Evolutionary conservation across 2,329 filamentous ascomycete species (phyloP), one percentile per base, ranked within the genome.

Genomic region (Arthrobotrys sinensis): DNA sequence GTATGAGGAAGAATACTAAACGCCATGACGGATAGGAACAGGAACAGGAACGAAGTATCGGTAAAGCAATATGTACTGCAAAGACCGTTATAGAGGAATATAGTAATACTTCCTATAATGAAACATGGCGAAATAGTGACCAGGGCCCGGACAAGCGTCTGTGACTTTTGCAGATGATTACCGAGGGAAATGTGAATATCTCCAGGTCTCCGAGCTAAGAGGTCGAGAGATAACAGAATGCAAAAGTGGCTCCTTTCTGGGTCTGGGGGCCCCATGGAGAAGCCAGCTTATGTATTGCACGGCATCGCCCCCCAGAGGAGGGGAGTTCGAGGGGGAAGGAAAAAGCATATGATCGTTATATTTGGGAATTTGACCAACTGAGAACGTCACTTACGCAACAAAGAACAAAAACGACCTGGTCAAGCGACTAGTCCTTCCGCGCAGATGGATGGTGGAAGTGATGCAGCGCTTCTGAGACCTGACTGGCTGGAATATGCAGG

Each of bases 141-240:
- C 43, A 63, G 66, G 73, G 28, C 64, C 55, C 53, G 34, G 38
- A 53, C 24, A 34, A 55, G 45, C 45, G 72, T 57, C 60, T 77
- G 67, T 71, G 73, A 77, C 73, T 71, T 70, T 71, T 53, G 64
- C 73, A 77, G 73, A 77, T 77, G 73, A 77, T 77, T 77, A 43
- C 73, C 66, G 73, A 77, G 73, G 73, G 62, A 77, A 71, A 64
- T 65, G 66, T 46, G 50, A 65, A 76, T 63, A 55, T 50, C 52
- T 77, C 73, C 73, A 77, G 73, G 73, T 77, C 73, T 77, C 73
- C 73, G 73, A 69, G 55, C 55, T 60, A 60, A 60, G 14, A 60
- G n/a, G 55, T 60, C 55, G 34, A 65, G 24, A 67, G 66, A 66
- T 68, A 77, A 45, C 55, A 70, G 60, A 55, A 36, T 46, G 40